Percentiles rank a stretch among this genome's conserved stretches.
These are phyloP conservation scores for Juglanconis oblonga DNA, from an alignment of 2,329 filamentous ascomycete species.

Conservation along the genomic window DNA sequence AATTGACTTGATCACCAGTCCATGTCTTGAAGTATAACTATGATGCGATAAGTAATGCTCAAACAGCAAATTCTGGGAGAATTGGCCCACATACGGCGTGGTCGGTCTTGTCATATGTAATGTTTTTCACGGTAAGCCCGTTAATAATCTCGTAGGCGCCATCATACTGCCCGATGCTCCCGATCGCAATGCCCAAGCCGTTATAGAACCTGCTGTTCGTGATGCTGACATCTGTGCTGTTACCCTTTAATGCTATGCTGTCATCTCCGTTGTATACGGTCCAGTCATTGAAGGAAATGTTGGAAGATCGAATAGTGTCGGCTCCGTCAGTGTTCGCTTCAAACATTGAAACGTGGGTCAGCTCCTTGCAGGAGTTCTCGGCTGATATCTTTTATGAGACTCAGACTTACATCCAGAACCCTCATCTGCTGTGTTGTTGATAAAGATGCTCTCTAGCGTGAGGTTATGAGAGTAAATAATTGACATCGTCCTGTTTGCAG, in stretches of 20 bases:
- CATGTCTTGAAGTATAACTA: slow-evolving; percentile 45
- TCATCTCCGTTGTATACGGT: slow-evolving; percentile 26
- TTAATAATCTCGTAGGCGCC: slow-evolving; percentile 41
- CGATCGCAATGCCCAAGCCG: slow-evolving; percentile 43
- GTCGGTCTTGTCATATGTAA: slow-evolving; percentile 34
- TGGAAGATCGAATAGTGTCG: slow-evolving; percentile 24
- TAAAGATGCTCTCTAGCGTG: slow-evolving; percentile 41
- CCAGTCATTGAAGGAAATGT: slow-evolving; percentile 27
- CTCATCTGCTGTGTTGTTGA: slow-evolving; percentile 39
- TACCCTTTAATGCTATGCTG: slow-evolving; percentile 22
- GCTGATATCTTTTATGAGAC: no score
- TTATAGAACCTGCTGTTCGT: slow-evolving; percentile 38
- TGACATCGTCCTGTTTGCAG: slow-evolving; percentile 34
- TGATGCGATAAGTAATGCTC: background rate
- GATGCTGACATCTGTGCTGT: slow-evolving; percentile 28
- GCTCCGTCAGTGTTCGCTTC: slow-evolving; percentile 32
- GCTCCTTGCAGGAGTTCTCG: no score
- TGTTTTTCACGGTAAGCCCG: slow-evolving; percentile 36
- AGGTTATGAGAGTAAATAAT: slow-evolving; percentile 41
- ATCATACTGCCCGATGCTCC: slow-evolving; percentile 46
- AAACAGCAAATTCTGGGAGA: no score
- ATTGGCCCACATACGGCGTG: slow-evolving; percentile 27
- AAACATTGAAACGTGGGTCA: background rate
- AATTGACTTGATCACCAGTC: slow-evolving; percentile 41
- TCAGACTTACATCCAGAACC: slow-evolving; percentile 19